Evolutionary conservation across 2,329 filamentous ascomycete genomes (phyloP), one percentile per base, ranked within the genome.

Genomic region (Aspergillus glaucus): DNA sequence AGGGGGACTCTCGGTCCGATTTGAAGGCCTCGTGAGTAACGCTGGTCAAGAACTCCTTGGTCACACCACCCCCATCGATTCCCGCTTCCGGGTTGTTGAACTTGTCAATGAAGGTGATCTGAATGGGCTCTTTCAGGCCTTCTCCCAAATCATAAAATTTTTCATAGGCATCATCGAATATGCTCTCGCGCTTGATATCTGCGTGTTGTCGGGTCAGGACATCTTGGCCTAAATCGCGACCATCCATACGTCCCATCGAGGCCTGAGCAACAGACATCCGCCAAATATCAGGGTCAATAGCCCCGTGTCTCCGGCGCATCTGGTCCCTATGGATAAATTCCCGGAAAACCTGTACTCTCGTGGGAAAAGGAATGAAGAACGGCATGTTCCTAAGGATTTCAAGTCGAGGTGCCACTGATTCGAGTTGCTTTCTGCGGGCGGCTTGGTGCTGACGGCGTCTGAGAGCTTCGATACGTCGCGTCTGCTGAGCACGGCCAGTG

Each of bases 351-450:
- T 90, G 83, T 4, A 98, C 93, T 43, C 93, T 79, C 0, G 88
- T 93, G 34, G 88, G 82, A 59, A 98, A 98, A 0, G 92, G 93
- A 41, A 98, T 93, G 56, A 92, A 87, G 65, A 97, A 98, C 0
- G 93, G 93, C 84, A 98, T 94, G 61, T 97, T 94, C 57, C 93
- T 86, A 45, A 98, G 71, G 4, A 98, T 87, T 62, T 96, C 91
- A 8, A 96, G 75, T 57, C 92, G 85, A 0, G 93, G 92, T 0
- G 87, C 88, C 52, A 95, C 82, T 12, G 86, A 80, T 43, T 91
- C 87, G 21, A 94, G 72, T 52, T 87, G 80, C 55, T 87, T 83
- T 56, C 85, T 83, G 34, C 85, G 78, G 40, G 84, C 83, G 6
- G 79, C 77, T 61, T 82, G 83, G 54, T 82, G 79, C 60, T 88